Evolutionary conservation across 805 yeast genomes (phyloP).

Genomic region (Schizosaccharomyces osmophilus): DNA sequence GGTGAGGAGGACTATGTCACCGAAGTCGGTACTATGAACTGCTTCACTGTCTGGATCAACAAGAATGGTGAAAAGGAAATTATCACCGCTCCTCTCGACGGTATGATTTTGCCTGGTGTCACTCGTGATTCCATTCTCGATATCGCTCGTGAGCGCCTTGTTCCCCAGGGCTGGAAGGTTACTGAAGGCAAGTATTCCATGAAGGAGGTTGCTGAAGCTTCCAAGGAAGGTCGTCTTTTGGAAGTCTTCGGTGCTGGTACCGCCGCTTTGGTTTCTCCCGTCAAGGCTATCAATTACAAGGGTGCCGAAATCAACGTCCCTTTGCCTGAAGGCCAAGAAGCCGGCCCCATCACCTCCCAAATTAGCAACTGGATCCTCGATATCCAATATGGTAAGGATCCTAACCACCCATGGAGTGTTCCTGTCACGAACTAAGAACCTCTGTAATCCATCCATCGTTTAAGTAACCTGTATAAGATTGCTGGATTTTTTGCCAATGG

Average conservation of each 20-base stretch:
- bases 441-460: no score
- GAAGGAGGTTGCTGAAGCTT: slow-evolving; percentile 51
- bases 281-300: slow-evolving; percentile 61
- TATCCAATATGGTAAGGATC: slow-evolving; percentile 70
- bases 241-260: slow-evolving; percentile 97
- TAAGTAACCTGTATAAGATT: no score
- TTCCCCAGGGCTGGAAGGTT: slow-evolving; percentile 54
- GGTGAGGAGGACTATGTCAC: slow-evolving; percentile 73
- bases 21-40: slow-evolving; percentile 96
- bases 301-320: slow-evolving; percentile 59
- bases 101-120: slow-evolving; percentile 90
- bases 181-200: slow-evolving; percentile 69
- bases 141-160: slow-evolving; percentile 53
- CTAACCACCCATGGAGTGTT: slow-evolving; percentile 21
- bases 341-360: slow-evolving; percentile 52
- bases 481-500: no score
- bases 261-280: slow-evolving; percentile 90
- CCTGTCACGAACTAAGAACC: neutral
- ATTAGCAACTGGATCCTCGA: slow-evolving; percentile 69
- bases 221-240: slow-evolving; percentile 56
- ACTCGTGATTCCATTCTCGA: slow-evolving; percentile 72
- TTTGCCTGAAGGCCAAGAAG: slow-evolving; percentile 50
- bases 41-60: slow-evolving; percentile 53
- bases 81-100: slow-evolving; percentile 90
- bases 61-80: slow-evolving; percentile 65